Percentiles rank a stretch among this genome's conserved stretches.
phyloP scores from a whole-genome alignment of 768 basidiomycete genomes.

The Serendipita sp. region DNA sequence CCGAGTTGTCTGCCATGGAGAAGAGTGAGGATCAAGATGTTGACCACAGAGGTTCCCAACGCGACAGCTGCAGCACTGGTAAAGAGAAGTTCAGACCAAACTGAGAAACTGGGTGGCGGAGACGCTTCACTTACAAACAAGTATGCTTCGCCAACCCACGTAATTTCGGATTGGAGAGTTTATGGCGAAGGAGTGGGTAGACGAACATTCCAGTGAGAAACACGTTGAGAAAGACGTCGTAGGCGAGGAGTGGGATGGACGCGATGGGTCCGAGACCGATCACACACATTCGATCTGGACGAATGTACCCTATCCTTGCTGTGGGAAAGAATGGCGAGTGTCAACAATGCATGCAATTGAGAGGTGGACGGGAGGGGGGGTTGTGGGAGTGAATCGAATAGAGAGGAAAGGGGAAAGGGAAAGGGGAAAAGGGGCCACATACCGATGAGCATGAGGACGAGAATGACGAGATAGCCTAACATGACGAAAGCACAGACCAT shows the following conservation, averaged over 20 bases:
- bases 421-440: not conserved
- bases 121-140: not conserved
- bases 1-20: slow-evolving; percentile 14
- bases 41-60: slow-evolving; percentile 14
- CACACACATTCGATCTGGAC: slow-evolving; percentile 8
- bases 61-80: slow-evolving; percentile 7
- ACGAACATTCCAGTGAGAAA: slow-evolving; percentile 12
- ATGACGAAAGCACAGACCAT: slow-evolving; percentile 7
- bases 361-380: no score
- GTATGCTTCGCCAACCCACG: not conserved
- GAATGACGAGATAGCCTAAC: not conserved
- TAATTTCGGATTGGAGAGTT: not conserved
- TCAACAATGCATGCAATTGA: no score
- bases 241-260: slow-evolving; percentile 9
- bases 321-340: not conserved
- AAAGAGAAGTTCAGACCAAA: not conserved
- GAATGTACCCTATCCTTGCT: slow-evolving; percentile 9
- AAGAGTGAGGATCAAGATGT: slow-evolving; percentile 13
- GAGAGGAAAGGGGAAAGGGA: no score
- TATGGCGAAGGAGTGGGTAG: slow-evolving; percentile 6
- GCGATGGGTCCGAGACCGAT: slow-evolving; percentile 9
- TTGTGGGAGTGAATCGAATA: no score
- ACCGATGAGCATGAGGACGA: slow-evolving; percentile 6
- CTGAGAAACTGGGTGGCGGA: no score
- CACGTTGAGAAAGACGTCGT: slow-evolving; percentile 11